phyloP scores from a whole-genome alignment of 2,329 filamentous ascomycete species.

The Pleomassaria siparia region DNA sequence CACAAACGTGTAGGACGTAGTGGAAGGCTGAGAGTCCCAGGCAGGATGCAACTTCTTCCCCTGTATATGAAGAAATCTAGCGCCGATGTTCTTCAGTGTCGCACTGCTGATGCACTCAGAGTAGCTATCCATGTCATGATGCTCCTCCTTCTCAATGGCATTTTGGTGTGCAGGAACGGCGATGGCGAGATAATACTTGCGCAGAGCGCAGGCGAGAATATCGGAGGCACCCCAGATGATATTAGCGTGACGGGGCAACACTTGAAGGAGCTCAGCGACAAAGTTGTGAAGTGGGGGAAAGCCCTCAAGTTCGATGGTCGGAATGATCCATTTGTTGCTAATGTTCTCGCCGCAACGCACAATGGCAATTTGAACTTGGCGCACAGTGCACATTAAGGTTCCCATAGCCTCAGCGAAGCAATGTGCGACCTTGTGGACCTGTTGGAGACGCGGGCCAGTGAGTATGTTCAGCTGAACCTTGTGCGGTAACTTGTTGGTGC shows the following conservation, averaged over 20 bases:
- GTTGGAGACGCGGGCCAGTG: slow-evolving; percentile 1
- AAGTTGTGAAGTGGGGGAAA: not conserved
- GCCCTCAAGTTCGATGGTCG: not conserved
- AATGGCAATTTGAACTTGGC: not conserved
- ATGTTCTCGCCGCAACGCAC: not conserved
- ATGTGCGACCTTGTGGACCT: not conserved
- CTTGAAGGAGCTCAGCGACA: not conserved
- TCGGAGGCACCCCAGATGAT: slow-evolving; percentile 1
- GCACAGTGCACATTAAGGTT: not conserved
- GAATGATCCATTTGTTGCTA: not conserved
- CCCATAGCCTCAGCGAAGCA: not conserved
- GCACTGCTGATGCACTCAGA: not conserved
- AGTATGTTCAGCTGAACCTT: not conserved
- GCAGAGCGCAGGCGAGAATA: not conserved
- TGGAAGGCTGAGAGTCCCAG: not conserved
- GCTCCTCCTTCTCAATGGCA: not conserved
- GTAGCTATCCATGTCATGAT: not conserved
- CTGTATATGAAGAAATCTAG: not conserved
- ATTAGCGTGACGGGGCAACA: not conserved
- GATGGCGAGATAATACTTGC: not conserved
- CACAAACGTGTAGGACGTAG: not conserved
- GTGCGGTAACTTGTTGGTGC: not conserved
- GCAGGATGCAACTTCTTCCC: not conserved
- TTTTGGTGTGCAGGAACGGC: not conserved
- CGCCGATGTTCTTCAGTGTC: not conserved